Base-by-base conservation (phyloP, 2,329 filamentous ascomycete species). In the Raffaelea albimanens region DNA sequence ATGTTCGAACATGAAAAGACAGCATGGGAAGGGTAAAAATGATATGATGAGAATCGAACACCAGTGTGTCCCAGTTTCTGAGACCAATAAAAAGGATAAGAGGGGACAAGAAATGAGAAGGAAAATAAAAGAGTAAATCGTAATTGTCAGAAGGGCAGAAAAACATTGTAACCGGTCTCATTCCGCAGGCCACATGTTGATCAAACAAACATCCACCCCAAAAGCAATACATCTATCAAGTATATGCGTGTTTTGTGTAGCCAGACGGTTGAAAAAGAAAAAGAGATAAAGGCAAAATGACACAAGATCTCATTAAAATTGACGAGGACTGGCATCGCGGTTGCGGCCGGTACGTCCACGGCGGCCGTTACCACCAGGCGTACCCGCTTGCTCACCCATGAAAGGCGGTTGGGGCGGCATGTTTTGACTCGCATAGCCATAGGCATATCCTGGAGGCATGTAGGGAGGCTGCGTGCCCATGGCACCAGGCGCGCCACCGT, bases 311-410 rank as follows among this genome's bases (percentile, higher is more conserved):
- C 10, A 19, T 4, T 20, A 45, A 29, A 50, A 56, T 9, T 53
- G 51, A 21, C 54, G 50, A 19, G 54, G 50, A 38, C 51, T 55
- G 41, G 41, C 45, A 21, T 53, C 52, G 21, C 50, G 52, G 38
- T 50, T 53, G 20, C 63, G 61, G 63, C 75, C 68, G 72, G 79
- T 76, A 59, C 78, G 73, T 63, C 78, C 78, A 55, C 78, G 73
- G 61, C 78, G 67, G 53, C 66, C 61, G 61, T 75, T 78, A 54
- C 68, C 72, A 61, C 77, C 68, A 52, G 66, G 60, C 61, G 75
- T 77, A 55, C 67, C 69, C 55, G 76, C 74, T 55, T 77, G 75
- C 57, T 80, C 75, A 53, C 71, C 70, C 65, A 75, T 67, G 56
- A 75, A 78, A 18, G 67, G 70, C 63, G 75, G 69, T 54, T n/a